Evolutionary conservation across 2,329 filamentous ascomycete genomes (phyloP).

Genomic region (Phialocephala subalpina): DNA sequence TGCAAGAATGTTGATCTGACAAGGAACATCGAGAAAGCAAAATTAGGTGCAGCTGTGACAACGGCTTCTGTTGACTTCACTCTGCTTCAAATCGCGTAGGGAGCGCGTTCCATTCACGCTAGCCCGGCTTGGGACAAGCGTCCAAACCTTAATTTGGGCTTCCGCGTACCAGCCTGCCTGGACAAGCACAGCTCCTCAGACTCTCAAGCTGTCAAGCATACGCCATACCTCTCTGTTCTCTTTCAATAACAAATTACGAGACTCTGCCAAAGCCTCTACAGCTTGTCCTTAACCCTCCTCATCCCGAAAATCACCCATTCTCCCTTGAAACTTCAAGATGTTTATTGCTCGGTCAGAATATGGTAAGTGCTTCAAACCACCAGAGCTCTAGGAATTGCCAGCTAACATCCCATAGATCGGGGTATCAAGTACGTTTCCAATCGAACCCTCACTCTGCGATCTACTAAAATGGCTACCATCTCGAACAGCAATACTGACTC

Average conservation of each 20-base stretch:
- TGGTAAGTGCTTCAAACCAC: constrained; percentile 66
- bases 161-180: constrained; percentile 30
- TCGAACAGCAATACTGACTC: neutral
- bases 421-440: constrained; percentile 84
- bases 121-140: neutral
- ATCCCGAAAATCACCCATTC: constrained; percentile 18
- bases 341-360: constrained; percentile 99
- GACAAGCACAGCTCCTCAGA: constrained; percentile 3
- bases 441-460: neutral
- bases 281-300: constrained; percentile 15
- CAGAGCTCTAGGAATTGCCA: constrained; percentile 36
- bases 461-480: too few relatives aligned
- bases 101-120: neutral
- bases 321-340: constrained; percentile 64
- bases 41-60: neutral
- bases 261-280: constrained; percentile 19
- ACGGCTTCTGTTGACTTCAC: neutral
- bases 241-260: constrained; percentile 2
- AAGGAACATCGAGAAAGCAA: neutral
- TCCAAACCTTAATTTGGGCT: constrained; percentile 8
- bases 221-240: neutral
- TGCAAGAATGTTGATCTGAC: neutral
- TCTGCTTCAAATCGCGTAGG: neutral
- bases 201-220: neutral
- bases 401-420: constrained; percentile 72